A percentile compares a stretch with the other conserved stretches of the same genome.
phyloP scores from a whole-genome alignment of 306 rosid species.

The Psophocarpus tetragonolobus region DNA sequence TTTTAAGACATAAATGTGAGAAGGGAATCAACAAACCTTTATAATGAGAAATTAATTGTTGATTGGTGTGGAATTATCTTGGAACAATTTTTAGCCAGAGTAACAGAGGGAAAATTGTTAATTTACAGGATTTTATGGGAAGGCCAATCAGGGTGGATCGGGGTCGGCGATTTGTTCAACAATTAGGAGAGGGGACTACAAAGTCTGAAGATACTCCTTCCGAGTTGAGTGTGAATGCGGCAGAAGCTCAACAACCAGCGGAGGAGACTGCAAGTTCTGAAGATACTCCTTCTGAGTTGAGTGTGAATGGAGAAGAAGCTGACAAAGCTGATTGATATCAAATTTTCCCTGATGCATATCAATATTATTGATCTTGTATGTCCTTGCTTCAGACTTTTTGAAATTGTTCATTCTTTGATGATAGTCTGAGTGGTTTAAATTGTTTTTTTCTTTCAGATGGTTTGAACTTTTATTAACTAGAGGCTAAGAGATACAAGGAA shows the following conservation, averaged over 20 bases:
- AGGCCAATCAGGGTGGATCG: constrained; percentile 71
- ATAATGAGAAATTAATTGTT: no score
- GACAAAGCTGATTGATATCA: constrained; percentile 42
- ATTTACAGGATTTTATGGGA: constrained; percentile 72
- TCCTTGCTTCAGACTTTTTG: constrained; percentile 17
- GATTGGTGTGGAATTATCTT: no score
- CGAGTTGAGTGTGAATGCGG: constrained; percentile 43
- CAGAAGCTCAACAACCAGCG: constrained; percentile 50
- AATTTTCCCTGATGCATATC: constrained; percentile 5
- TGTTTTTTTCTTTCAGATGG: constrained; percentile 20
- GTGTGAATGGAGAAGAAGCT: constrained; percentile 41
- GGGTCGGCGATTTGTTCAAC: constrained; percentile 67
- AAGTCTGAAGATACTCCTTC: constrained; percentile 44
- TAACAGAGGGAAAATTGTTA: constrained; percentile 23
- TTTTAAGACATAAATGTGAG: not conserved
- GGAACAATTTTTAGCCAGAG: not conserved
- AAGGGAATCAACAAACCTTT: not conserved
- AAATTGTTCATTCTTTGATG: not conserved
- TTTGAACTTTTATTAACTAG: constrained; percentile 11
- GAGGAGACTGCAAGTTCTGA: constrained; percentile 46
- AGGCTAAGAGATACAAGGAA: constrained; percentile 13
- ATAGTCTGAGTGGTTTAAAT: constrained; percentile 28
- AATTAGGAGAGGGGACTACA: constrained; percentile 40
- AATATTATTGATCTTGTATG: constrained; percentile 35
- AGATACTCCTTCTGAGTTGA: constrained; percentile 47